These are phyloP conservation scores for Emiliania huxleyi DNA, from an alignment of 78 protist species.

Conservation along the genomic window DNA sequence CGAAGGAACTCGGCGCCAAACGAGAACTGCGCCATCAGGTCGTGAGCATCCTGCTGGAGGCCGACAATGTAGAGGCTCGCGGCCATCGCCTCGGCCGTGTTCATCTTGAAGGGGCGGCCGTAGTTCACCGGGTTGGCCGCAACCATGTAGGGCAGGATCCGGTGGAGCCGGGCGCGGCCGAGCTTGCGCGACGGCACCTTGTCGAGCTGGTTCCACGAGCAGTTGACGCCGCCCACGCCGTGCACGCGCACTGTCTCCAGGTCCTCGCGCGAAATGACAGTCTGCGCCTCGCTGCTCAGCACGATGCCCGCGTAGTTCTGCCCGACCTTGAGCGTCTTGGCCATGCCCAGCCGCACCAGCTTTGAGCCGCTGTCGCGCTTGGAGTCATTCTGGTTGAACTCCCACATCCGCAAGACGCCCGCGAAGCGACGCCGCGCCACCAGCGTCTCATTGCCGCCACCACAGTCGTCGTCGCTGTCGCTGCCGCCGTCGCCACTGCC, in stretches of 20 bases:
- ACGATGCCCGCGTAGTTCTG: slow-evolving; percentile 82
- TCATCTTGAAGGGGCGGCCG: slow-evolving; percentile 84
- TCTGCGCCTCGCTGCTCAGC: slow-evolving; percentile 76
- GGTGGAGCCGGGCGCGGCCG: slow-evolving; percentile 67
- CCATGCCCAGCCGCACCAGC: slow-evolving; percentile 65
- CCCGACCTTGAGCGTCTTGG: slow-evolving; percentile 48
- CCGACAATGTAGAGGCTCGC: slow-evolving; percentile 79
- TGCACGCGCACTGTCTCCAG: slow-evolving; percentile 54
- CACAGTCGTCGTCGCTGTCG: not conserved
- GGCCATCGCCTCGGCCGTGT: slow-evolving; percentile 92
- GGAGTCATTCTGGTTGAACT: slow-evolving; percentile 90
- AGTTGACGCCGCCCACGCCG: slow-evolving; percentile 89
- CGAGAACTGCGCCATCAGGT: slow-evolving; percentile 71
- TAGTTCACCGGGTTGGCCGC: slow-evolving; percentile 97
- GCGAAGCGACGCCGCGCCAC: not conserved
- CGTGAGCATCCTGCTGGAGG: slow-evolving; percentile 66
- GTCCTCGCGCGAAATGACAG: slow-evolving; percentile 77
- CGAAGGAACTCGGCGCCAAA: slow-evolving; percentile 88
- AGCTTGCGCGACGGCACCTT: slow-evolving; percentile 71
- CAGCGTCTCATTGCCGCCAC: not conserved
- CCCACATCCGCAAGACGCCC: slow-evolving; percentile 60
- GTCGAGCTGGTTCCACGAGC: slow-evolving; percentile 90
- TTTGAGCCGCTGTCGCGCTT: slow-evolving; percentile 85
- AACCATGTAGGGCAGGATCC: slow-evolving; percentile 88
- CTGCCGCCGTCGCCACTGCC: too few species aligned